Evolutionary conservation across 1,284 basidiomycete genomes (phyloP), one percentile per base, ranked within the genome.

Genomic region (Tilletia setariae): DNA sequence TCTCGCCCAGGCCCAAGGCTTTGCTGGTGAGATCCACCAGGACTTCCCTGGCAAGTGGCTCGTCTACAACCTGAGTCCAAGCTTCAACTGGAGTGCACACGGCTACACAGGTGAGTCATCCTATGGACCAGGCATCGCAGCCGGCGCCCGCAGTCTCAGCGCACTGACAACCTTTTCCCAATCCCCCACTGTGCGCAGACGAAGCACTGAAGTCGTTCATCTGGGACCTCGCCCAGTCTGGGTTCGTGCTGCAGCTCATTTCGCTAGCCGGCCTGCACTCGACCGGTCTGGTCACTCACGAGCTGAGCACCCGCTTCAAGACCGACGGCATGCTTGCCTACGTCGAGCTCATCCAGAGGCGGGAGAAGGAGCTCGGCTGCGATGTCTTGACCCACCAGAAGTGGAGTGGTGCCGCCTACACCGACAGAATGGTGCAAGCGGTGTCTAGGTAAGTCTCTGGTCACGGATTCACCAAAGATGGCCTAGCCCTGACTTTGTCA

Each of bases 21-120:
- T 95, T 82, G 90, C 93, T 1, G 85, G 89, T 63, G 87, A 87
- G 79, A 91, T 95, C 75, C 86, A 90, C 69, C 86, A 87, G 72
- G 86, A 86, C 79, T 87, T 87, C 81, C 91, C 91, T 47, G 89
- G 87, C 77, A 93, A 92, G 78, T 85, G 89, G 90, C 88, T 96
- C 76, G 93, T 94, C n/a, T 96, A 95, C 82, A 96, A 95, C 83
- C 85, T 95, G 70, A 93, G 91, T 78, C 93, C 93, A 2, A 92
- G 91, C 79, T 96, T 96, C 86, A 94, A 95, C 83, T 96, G 93
- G 93, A 86, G 87, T 32, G 87, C 86, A 13, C 90, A 91, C 78
- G 93, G 93, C 19, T 94, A 91, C 84, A 87, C 86, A 61, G 89
- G 90, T 88, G 71, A 67, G 83, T 72, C 44, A 21, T 11, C 4